Evolutionary conservation across 2,329 filamentous ascomycete genomes (phyloP).

Genomic region (Hawksworthiomyces lignivorus): DNA sequence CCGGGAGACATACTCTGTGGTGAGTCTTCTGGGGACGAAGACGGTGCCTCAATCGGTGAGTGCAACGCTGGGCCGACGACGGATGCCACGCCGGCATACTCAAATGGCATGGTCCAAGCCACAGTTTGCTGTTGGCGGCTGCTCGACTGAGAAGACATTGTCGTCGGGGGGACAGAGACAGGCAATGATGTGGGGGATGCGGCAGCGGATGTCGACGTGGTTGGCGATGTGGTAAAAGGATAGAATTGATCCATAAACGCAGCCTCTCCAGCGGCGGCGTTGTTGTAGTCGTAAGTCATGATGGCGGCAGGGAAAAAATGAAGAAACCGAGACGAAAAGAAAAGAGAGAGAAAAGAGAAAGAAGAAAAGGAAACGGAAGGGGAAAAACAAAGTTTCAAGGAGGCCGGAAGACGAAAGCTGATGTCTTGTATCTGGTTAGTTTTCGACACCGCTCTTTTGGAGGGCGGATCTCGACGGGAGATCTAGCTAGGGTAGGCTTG

Average conservation of each 20-base stretch:
- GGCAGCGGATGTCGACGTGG: slow-evolving; percentile 21
- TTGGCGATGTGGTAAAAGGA: slow-evolving; percentile 27
- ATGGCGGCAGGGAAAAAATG: slow-evolving; percentile 1
- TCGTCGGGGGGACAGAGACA: slow-evolving; percentile 26
- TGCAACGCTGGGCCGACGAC: slow-evolving; percentile 23
- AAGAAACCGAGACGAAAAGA: background rate
- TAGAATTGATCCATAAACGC: slow-evolving; percentile 53
- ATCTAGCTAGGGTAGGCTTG: slow-evolving; percentile 1
- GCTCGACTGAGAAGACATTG: slow-evolving; percentile 30
- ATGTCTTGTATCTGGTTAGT: slow-evolving; percentile 8
- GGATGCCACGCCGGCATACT: slow-evolving; percentile 31
- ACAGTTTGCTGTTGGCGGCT: slow-evolving; percentile 26
- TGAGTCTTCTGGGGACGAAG: slow-evolving; percentile 45
- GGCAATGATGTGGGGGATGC: slow-evolving; percentile 24
- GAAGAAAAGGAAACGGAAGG: background rate
- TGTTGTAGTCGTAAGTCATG: slow-evolving; percentile 13
- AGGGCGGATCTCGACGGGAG: slow-evolving; percentile 10
- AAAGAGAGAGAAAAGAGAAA: background rate
- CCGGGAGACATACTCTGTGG: slow-evolving; percentile 39
- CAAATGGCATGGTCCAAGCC: slow-evolving; percentile 45
- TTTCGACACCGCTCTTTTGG: slow-evolving; percentile 18
- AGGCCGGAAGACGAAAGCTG: slow-evolving; percentile 2
- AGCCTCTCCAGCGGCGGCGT: slow-evolving; percentile 42
- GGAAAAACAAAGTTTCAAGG: background rate
- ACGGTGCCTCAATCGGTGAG: slow-evolving; percentile 34